A percentile compares a stretch with the other conserved stretches of the same genome.
Evolutionary conservation across 2,329 filamentous ascomycete genomes (phyloP).

Genomic region (Fusarium euwallaceae): DNA sequence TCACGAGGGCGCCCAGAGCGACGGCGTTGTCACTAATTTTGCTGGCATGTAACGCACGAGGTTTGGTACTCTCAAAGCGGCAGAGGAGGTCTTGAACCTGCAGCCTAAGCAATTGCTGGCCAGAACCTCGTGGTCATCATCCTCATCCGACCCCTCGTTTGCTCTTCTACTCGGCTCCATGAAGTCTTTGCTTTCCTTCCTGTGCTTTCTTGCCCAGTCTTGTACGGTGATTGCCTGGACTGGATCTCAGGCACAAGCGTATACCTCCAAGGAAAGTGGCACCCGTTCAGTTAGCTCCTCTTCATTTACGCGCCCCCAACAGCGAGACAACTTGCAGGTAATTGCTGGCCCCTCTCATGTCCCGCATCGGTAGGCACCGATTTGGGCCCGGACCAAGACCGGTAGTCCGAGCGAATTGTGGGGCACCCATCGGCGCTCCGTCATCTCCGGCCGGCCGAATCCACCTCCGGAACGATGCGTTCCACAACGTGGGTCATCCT

Average conservation of each 20-base stretch:
- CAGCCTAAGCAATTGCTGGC: background rate
- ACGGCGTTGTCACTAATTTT: background rate
- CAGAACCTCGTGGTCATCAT: background rate
- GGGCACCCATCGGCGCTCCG: background rate
- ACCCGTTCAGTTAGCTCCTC: background rate
- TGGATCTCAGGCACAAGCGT: background rate
- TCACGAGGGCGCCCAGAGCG: background rate
- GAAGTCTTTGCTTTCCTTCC: background rate
- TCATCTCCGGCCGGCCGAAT: background rate
- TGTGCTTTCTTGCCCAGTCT: background rate
- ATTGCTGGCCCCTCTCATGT: background rate
- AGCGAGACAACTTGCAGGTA: background rate
- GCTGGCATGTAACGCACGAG: background rate
- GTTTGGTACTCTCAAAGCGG: background rate
- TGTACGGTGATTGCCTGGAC: background rate
- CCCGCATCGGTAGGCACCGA: too few species aligned
- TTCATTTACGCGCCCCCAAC: background rate
- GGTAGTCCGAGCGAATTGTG: background rate
- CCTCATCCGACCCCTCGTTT: background rate
- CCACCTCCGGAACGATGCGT: background rate
- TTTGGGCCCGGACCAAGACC: background rate
- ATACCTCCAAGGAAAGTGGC: background rate
- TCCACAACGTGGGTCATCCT: background rate
- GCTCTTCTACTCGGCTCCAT: background rate
- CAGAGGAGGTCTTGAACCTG: background rate